phyloP scores from a whole-genome alignment of 208 protist species.

The Acanthamoeba royreba region DNA sequence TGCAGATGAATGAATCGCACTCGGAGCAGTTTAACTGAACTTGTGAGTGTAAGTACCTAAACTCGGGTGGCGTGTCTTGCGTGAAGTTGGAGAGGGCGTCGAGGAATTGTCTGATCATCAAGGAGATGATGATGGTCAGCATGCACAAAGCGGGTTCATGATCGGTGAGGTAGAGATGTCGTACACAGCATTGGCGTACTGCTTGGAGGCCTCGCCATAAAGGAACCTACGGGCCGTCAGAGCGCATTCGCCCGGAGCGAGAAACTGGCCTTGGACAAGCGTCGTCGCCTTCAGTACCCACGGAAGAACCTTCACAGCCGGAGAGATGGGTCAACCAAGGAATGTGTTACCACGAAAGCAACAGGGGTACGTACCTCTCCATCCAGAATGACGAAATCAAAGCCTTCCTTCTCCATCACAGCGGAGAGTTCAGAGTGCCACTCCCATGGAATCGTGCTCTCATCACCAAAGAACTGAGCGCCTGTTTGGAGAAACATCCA shows the following conservation, averaged over 20 bases:
- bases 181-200: not conserved
- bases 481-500: no score
- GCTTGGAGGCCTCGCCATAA: not conserved
- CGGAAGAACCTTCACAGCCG: not conserved
- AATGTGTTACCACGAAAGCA: not conserved
- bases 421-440: not conserved
- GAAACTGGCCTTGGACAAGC: not conserved
- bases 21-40: not conserved
- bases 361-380: not conserved
- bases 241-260: not conserved
- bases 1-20: not conserved
- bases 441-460: not conserved
- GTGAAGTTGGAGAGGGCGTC: not conserved
- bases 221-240: not conserved
- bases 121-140: no score
- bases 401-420: not conserved
- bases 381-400: not conserved
- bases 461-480: not conserved
- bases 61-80: not conserved
- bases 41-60: not conserved
- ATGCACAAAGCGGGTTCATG: not conserved
- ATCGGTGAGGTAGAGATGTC: not conserved
- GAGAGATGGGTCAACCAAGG: not conserved
- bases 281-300: not conserved
- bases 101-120: not conserved